Evolutionary conservation across 2,329 filamentous ascomycete genomes (phyloP), one percentile per base, ranked within the genome.

Genomic region (Chrysosporium keratinophilum): DNA sequence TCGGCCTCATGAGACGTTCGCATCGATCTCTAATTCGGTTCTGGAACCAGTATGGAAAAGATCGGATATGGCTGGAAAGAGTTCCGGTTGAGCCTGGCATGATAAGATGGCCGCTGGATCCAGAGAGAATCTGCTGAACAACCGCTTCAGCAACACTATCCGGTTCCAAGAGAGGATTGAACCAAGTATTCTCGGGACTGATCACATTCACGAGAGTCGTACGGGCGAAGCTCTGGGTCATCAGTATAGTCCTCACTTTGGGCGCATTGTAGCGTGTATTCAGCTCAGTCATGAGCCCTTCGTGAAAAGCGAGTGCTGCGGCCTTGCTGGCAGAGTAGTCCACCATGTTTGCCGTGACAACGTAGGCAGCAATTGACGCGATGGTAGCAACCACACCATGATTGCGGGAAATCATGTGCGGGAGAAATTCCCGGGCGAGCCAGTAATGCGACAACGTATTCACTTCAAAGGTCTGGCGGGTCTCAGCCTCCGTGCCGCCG

Each of bases 351-450:
- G 84, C 79, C 0, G 80, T 76, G 1, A 77, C 72, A 6, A 81
- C 60, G 69, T 79, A 86, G 11, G 78, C 77, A 0, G 84, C 83
- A 47, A 80, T 74, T 1, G 78, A 82, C 12, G 85, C 80, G 19
- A 88, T 76, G 0, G 82, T 88, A 19, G 88, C 82, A 40, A 88
- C 67, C 76, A 85, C 85, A 56, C 85, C 85, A 69, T 88, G 84
- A 69, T 87, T 81, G 11, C 64, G 64, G 6, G 68, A 64, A 50
- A 84, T 68, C 76, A 89, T 84, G 59, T 70, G 65, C 0, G 85
- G 85, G 1, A 89, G 71, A 67, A 88, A 88, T 54, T 82, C 77
- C 63, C 81, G 78, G 5, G 77, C 70, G n/a, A 82, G 75, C 74
- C 77, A 82, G 72, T 80, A 87, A 68, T 84, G 84, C 1, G 81